These are phyloP conservation scores for Diaporthe ampelina DNA, from an alignment of 2,329 filamentous ascomycete species.

Conservation along the genomic window DNA sequence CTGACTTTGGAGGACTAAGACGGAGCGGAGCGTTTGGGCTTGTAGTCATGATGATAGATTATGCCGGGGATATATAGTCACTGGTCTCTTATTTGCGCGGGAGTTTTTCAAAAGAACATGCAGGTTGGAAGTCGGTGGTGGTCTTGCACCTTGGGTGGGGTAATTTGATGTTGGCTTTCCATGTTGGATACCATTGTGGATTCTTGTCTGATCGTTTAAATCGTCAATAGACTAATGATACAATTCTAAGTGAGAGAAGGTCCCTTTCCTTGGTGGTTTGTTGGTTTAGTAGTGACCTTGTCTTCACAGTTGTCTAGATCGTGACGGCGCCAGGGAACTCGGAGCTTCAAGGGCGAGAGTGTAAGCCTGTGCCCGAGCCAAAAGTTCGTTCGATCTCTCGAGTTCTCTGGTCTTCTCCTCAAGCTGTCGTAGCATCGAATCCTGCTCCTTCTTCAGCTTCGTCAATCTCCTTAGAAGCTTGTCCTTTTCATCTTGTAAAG, in stretches of 20 bases:
- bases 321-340: slow-evolving; percentile 9
- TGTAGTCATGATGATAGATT: not conserved
- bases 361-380: not conserved
- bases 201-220: slow-evolving; percentile 33
- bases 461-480: too few relatives aligned
- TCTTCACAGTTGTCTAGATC: slow-evolving; percentile 39
- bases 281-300: slow-evolving; percentile 23
- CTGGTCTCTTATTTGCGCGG: not conserved
- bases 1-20: slow-evolving; percentile 64
- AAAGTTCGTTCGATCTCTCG: too few relatives aligned
- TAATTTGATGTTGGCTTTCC: slow-evolving; percentile 19
- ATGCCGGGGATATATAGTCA: not conserved
- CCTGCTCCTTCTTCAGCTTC: too few relatives aligned
- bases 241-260: slow-evolving; percentile 18
- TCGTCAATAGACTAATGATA: slow-evolving; percentile 40
- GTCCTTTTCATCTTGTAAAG: too few relatives aligned
- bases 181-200: slow-evolving; percentile 23
- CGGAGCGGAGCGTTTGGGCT: not conserved
- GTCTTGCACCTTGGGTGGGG: slow-evolving; percentile 29
- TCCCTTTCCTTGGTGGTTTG: slow-evolving; percentile 1
- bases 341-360: not conserved
- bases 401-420: too few relatives aligned
- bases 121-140: not conserved
- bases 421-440: too few relatives aligned
- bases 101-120: not conserved